phyloP scores from a whole-genome alignment of 1,284 basidiomycete species.

The Takashimella koratensis region DNA sequence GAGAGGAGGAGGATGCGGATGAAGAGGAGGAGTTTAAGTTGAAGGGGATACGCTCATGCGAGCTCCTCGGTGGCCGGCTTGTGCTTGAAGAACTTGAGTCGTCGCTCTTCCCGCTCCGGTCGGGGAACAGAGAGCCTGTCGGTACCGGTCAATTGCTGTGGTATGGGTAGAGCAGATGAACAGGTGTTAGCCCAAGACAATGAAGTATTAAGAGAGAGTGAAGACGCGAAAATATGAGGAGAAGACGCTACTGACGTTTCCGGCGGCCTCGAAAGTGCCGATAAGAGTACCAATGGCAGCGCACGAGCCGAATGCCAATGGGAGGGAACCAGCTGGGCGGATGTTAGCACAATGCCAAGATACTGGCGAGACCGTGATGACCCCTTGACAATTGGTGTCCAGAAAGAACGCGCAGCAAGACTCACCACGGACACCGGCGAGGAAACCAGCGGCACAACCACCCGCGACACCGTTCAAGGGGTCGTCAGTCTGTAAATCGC shows the following conservation, averaged over 20 bases:
- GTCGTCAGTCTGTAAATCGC: slow-evolving; percentile 65
- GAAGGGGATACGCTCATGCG: background rate
- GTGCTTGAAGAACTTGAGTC: slow-evolving; percentile 53
- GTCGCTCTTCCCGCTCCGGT: slow-evolving; percentile 50
- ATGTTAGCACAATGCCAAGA: slow-evolving; percentile 4
- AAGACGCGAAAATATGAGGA: background rate
- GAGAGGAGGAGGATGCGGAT: too few species aligned
- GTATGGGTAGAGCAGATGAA: background rate
- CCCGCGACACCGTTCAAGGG: slow-evolving; percentile 78
- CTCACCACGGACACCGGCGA: slow-evolving; percentile 78
- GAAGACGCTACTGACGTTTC: slow-evolving; percentile 48
- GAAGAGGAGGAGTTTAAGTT: slow-evolving; percentile 6
- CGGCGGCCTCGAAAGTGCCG: slow-evolving; percentile 79
- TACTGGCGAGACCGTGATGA: slow-evolving; percentile 9
- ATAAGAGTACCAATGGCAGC: slow-evolving; percentile 73
- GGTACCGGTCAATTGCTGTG: slow-evolving; percentile 39
- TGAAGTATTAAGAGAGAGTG: background rate
- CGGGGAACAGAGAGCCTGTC: slow-evolving; percentile 38
- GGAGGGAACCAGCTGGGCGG: slow-evolving; percentile 70
- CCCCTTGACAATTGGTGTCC: too few species aligned
- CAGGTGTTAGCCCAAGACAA: background rate
- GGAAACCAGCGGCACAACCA: slow-evolving; percentile 88
- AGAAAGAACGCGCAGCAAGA: too few species aligned
- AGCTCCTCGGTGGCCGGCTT: slow-evolving; percentile 28
- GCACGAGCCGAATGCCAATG: slow-evolving; percentile 76